These are phyloP conservation scores for Bromus sterilis DNA, from an alignment of 176 grass and related monocot species.

Conservation along the genomic window DNA sequence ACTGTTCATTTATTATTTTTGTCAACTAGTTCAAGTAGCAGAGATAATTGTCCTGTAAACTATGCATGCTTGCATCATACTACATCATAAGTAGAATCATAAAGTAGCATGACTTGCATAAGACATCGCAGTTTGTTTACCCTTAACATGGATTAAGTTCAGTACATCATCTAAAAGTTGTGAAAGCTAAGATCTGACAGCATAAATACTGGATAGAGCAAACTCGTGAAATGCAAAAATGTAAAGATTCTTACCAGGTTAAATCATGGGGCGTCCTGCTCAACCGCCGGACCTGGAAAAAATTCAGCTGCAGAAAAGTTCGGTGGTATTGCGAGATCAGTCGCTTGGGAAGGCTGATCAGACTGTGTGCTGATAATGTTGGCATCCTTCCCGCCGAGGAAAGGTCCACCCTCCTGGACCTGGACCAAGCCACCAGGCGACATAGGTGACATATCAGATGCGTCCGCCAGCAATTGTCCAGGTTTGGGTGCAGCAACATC, in stretches of 20 bases:
- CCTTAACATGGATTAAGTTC: background rate
- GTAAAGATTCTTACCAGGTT: background rate
- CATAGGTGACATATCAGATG: slow-evolving; percentile 44
- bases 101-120: background rate
- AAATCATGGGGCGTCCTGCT: slow-evolving; percentile 36
- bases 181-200: background rate
- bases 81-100: background rate
- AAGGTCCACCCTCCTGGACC: slow-evolving; percentile 12
- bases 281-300: slow-evolving; percentile 11
- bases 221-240: background rate
- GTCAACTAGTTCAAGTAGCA: background rate
- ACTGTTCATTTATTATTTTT: too few relatives aligned
- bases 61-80: background rate
- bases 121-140: background rate
- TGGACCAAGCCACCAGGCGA: slow-evolving; percentile 38
- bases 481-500: background rate
- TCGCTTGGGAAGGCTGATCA: slow-evolving; percentile 11
- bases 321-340: background rate
- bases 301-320: slow-evolving; percentile 21
- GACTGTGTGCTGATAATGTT: background rate
- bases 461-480: background rate
- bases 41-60: background rate
- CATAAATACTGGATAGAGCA: background rate
- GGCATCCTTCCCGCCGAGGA: background rate
- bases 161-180: background rate